Evolutionary conservation across 2,329 filamentous ascomycete genomes (phyloP).

Genomic region (Penicillium olsonii): DNA sequence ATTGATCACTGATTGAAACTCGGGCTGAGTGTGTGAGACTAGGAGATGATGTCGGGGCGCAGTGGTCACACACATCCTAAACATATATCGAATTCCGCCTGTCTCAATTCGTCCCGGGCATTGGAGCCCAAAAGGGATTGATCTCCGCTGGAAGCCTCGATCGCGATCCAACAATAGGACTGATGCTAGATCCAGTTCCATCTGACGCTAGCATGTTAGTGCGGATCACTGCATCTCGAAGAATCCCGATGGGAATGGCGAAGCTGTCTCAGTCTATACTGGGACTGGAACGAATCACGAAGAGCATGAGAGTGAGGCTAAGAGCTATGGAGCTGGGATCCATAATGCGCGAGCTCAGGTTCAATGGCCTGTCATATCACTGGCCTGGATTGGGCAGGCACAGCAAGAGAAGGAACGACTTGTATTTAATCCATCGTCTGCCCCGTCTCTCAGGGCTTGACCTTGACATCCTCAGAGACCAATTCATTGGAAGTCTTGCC

Average conservation of each 20-base stretch:
- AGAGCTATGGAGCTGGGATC: too few relatives aligned
- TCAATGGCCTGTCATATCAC: background rate
- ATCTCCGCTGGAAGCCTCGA: background rate
- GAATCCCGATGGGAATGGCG: background rate
- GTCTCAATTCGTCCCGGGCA: background rate
- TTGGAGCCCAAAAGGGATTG: background rate
- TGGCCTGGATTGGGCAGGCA: background rate
- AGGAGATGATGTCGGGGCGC: background rate
- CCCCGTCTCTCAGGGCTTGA: too few relatives aligned
- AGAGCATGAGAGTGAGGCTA: background rate
- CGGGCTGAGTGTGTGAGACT: background rate
- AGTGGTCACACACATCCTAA: background rate
- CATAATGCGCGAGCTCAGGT: background rate
- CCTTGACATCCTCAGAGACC: too few relatives aligned
- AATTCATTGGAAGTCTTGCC: background rate
- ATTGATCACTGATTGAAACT: background rate
- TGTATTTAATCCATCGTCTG: slow-evolving; percentile 1
- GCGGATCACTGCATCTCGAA: slow-evolving; percentile 1
- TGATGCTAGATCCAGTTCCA: background rate
- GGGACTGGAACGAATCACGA: background rate
- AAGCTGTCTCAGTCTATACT: background rate
- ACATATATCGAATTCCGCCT: background rate
- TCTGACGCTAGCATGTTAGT: background rate
- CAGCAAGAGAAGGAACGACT: background rate
- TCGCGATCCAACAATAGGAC: background rate